These are phyloP conservation scores for Skeletonema costatum DNA, from an alignment of 108 stramenopile genomes.

Conservation along the genomic window DNA sequence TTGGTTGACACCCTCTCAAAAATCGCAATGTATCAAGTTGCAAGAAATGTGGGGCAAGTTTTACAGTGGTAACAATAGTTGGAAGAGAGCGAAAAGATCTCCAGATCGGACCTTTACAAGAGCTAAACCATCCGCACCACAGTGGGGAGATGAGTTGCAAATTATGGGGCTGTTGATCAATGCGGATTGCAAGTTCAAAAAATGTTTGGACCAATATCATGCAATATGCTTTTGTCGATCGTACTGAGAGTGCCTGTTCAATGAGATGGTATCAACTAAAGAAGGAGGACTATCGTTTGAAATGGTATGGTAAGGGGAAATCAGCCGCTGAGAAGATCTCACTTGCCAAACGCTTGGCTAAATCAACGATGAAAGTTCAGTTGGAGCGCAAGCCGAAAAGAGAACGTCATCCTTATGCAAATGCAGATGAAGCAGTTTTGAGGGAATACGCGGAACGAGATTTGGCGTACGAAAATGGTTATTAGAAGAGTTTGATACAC, in stretches of 20 bases:
- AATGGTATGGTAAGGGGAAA: not conserved
- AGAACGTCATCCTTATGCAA: conserved; percentile 6
- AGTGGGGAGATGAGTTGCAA: not conserved
- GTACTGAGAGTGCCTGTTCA: conserved; percentile 3
- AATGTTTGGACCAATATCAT: conserved; percentile 17
- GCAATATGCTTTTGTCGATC: conserved; percentile 17
- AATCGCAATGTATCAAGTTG: not conserved
- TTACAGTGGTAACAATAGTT: not conserved
- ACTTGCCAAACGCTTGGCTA: conserved; percentile 10
- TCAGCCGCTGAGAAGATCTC: not conserved
- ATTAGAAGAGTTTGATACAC: not conserved
- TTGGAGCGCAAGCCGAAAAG: not conserved
- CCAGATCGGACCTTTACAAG: not conserved
- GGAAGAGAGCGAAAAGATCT: not conserved
- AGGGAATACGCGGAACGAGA: not conserved
- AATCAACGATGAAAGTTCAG: not conserved
- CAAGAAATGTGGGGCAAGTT: not conserved
- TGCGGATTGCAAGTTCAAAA: conserved; percentile 24
- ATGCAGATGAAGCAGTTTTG: not conserved
- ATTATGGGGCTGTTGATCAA: conserved; percentile 25
- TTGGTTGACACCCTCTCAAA: conserved; percentile 10
- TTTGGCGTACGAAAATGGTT: not conserved
- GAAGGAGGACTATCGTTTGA: conserved; percentile 17
- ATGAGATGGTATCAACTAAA: conserved; percentile 11
- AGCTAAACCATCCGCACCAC: not conserved